Base-by-base conservation (phyloP, 2,329 filamentous ascomycete species). In the Davidsoniella virescens region DNA sequence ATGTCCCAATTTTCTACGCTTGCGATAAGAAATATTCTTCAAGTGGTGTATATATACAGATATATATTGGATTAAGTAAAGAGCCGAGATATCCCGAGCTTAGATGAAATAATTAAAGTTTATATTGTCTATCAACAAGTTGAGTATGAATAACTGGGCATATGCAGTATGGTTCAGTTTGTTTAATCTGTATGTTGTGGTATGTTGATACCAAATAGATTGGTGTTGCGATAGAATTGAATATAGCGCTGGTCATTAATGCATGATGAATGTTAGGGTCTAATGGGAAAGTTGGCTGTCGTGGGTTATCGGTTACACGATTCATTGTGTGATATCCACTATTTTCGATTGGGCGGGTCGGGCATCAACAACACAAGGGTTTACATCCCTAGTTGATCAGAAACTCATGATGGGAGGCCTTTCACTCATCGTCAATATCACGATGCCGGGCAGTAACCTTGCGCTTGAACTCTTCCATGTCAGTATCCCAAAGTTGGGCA, bases 401-500 rank as follows among this genome's bases (percentile, higher is more conserved):
- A 17, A 29, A 39, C 6, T 46, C 20, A 44, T 20, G 12, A 6
- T 25, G 20, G n/a, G 17, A 51, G 12, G 39, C 49, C 37, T 23
- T 57, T 61, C 65, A 80, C 58, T 82, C 78, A 55, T 82, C 78
- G 54, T 82, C 78, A 25, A 81, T 64, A 56, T 82, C 78, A 44
- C 70, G 69, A 65, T 82, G 78, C 53, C 78, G 72, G 45, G 67
- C 75, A 55, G 75, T 59, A 33, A 82, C 78, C 67, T 81, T 82
- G 57, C 77, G 78, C 75, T 94, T 87, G 73, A 92, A 96, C 64
- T 94, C 86, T 43, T 77, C 80, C 37, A 80, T 72, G 63, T 96
- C 79, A 58, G 81, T 87, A 64, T 95, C 90, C 88, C 92, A 98
- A 40, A 98, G 73, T 64, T 94, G 85, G 14, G 93, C 92, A 26